Evolutionary conservation across 2,329 filamentous ascomycete genomes (phyloP), one percentile per base, ranked within the genome.

Genomic region (Ophidiomyces ophidiicola): DNA sequence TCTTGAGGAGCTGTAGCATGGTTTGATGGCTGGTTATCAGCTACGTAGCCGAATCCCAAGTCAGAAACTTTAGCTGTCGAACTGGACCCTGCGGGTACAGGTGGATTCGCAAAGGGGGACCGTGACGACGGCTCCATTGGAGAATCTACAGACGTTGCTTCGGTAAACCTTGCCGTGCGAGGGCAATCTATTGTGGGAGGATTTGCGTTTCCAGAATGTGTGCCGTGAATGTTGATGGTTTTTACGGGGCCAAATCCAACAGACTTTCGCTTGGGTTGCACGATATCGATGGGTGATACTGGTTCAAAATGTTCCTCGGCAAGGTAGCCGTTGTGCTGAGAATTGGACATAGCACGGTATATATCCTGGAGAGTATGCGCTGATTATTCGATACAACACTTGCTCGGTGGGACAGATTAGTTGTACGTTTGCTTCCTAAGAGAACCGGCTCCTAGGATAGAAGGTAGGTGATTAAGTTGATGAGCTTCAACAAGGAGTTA

Each of bases 21-120:
- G 51, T 62, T 60, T 41, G 67, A 58, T 19, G 64, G 58, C 46
- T 69, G 64, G 50, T 70, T 70, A 52, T 75, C 60, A 47, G 67
- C 71, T 56, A 94, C 82, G 65, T 94, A 94, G 58, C 87, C 86
- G 61, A 96, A 94, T 49, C 87, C 87, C 48, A 94, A 75, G 64
- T 94, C 86, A 43, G 79, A 82, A 21, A 87, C 82, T 43, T 60
- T 58, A 25, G 53, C 70, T 25, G 62, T 56, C 85, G 80, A 39
- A 78, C 60, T 54, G 69, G 66, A 19, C 67, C 63, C 46, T 46
- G 67, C 50, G 43, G 51, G 57, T n/a, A 39, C 50, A 8, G 63
- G 57, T 37, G 69, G 69, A 42, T 74, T 68, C 45, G 63, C 59
- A 51, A 74, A 73, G 4, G 70, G 69, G n/a, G 66, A 66, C 37